Evolutionary conservation across 768 basidiomycete species (phyloP), one percentile per base, ranked within the genome.

Genomic region (Leccinum subtestaceum): DNA sequence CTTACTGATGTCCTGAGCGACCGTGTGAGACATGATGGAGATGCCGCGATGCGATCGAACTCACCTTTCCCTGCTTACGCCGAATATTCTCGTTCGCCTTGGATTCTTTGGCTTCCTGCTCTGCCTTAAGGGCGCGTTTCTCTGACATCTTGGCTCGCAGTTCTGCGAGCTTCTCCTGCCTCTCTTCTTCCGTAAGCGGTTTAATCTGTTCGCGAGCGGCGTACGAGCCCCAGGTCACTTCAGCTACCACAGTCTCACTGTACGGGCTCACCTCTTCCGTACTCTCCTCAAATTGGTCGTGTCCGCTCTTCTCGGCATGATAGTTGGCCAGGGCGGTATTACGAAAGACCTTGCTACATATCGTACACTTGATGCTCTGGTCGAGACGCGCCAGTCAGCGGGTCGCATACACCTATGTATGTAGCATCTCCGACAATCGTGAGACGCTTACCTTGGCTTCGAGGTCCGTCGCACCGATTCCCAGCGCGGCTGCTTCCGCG

Each of bases 241-340:
- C 1, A 43, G 10, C 10, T 19, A 11, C n/a, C 4, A 5, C 10
- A 19, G n/a, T 17, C n/a, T 43, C n/a, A 43, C 40, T 10, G 40
- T 19, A 43, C n/a, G 7, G 40, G 0, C 40, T n/a, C 40, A 92
- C 94, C 81, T 98, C 96, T 67, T 98, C 95, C 0, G 86, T 91
- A 2, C 91, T 94, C 69, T 98, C 96, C 70, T 97, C 95, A 62
- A 98, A 98, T 64, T 95, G 87, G 72, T 93, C 88, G 70, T 99
- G 96, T 0, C 96, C 96, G 64, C 87, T 91, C 78, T 94, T 94
- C 74, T 95, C 93, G 0, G 94, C 95, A 67, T 97, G 95, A 73
- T 85, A 96, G 64, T 92, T 91, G 13, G 93, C 95, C 15, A 96
- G 77, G 2, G 91, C 91, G 0, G 91, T 88, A 65, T 92, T 94